Base-by-base conservation (phyloP, 1,284 basidiomycete species). In the Moesziomyces sp. region DNA sequence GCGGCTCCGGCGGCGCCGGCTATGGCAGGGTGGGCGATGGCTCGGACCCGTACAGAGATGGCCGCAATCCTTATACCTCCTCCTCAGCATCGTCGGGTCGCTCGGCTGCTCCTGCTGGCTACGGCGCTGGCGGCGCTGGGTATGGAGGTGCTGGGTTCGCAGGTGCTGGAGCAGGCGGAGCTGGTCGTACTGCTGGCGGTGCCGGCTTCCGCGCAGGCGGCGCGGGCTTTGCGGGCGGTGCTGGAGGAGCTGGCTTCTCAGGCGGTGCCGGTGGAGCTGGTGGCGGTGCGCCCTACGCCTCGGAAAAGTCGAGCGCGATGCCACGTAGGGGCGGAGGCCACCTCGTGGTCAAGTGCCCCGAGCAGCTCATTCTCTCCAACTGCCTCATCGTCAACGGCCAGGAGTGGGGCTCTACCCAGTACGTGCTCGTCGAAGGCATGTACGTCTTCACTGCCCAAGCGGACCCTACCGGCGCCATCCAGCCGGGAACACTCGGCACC, bases 391-490 rank as follows among this genome's bases (percentile, higher is more conserved):
- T 77, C 56, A 81, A 81, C 53, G 65, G 68, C 14, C 74, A 80
- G 30, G 82, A 84, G 46, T 84, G 81, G 81, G 74, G 78, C 4
- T 62, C 59, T 24, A 78, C 80, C 21, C 77, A 78, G 43, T 84
- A 83, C 52, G 68, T 84, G 24, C 51, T 80, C 51, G 54, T 83
- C 52, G 73, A 83, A 21, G 78, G 80, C 28, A 65, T 70, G 45
- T 82, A 71, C 42, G 78, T 82, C 43, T 81, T 84, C 51, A 84
- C 81, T 18, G 79, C 75, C 1, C 26, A 64, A 23, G 51, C 71
- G 24, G 81, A 83, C 52, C 50, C 67, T 1, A 83, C 82, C 5
- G 62, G 68, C 18, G 51, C 57, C 10, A 71, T 83, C 19, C 65
- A 70, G 40, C 71, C 70, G 11, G 73, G 79, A 26, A 79, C 76